phyloP scores from a whole-genome alignment of 1,284 basidiomycete species.

The Tilletia setariae region DNA sequence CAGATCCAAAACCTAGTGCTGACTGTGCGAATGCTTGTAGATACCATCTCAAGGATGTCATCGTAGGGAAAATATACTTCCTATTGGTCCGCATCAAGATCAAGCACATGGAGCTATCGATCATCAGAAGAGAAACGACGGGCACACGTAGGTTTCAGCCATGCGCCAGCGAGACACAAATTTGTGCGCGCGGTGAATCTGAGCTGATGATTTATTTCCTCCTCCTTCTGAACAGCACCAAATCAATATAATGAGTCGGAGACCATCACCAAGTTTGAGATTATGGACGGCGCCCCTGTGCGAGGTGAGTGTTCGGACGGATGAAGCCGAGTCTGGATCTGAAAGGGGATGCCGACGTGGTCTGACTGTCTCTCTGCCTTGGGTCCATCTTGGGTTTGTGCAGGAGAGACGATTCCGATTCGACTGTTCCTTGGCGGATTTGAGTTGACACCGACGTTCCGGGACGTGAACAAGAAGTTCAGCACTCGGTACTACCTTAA shows the following conservation, averaged over 20 bases:
- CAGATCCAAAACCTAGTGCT: not conserved
- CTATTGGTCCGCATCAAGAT: conserved; percentile 98
- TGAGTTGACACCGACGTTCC: conserved; percentile 95
- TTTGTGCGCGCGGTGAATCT: not conserved
- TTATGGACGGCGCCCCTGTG: conserved; percentile 71
- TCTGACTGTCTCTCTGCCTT: not conserved
- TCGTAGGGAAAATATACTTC: conserved; percentile 99
- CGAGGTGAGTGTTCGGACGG: conserved; percentile 68
- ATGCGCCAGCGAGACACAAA: not conserved
- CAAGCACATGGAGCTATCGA: conserved; percentile 98
- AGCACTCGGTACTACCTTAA: conserved; percentile 85
- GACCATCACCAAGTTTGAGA: conserved; percentile 99
- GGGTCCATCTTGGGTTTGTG: not conserved
- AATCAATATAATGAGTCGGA: conserved; percentile 99
- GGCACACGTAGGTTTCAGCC: conserved; percentile 57
- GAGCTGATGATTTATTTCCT: not conserved
- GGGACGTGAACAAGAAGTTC: conserved; percentile 99
- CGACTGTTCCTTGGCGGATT: conserved; percentile 96
- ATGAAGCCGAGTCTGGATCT: not conserved
- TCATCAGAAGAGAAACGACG: conserved; percentile 94
- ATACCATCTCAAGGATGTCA: conserved; percentile 98
- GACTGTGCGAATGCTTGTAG: conserved; percentile 7
- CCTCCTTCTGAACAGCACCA: conserved; percentile 58
- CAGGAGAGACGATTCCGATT: conserved; percentile 96
- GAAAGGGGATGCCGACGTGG: not conserved